Base-by-base conservation (phyloP, 306 rosid genomes). In the Elaeagnus macrophylla region DNA sequence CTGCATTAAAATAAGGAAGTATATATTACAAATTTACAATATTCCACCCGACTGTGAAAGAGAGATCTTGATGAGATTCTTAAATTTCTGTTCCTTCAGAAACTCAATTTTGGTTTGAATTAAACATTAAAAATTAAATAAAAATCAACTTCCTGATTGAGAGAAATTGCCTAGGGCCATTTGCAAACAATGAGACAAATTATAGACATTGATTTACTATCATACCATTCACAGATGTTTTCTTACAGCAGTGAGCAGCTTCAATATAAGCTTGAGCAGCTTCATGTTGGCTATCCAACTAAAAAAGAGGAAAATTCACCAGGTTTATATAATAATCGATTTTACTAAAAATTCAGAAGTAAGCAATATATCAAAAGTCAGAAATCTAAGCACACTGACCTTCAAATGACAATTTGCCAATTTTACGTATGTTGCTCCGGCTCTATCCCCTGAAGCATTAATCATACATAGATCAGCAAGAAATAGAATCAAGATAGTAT, bases 261-360 rank as follows among this genome's bases (percentile, higher is more conserved):
- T 91, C 99, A 71, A 82, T 85, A 64, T 80, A 81, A 65, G 99
- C 85, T 62, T 83, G 84, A 58, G 99, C 83, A 35, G 96, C 96
- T 75, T 91, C 99, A 54, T 91, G 99, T 70, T 87, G 84, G 72
- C 95, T 93, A 52, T 93, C 99, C 70, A 61, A 59, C 99, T 91
- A 60, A 69, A 47, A 54, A 8, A 52, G 52, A 19, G 69, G 37
- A 6, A 9, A 66, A 37, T 35, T 42, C 64, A 17, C 9, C 6
- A 13, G 8, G 12, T 25, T 16, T 39, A 11, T 45, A 12, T 15
- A 10, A 15, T n/a, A 61, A 35, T 10, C 19, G 16, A 20, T 35
- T 7, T 57, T 7, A 38, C 44, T 39, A 3, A n/a, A 37, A 39
- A 57, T 19, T 36, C n/a, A 62, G 19, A 53, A 39, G 39, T 10